Evolutionary conservation across 176 grass and related monocot species (phyloP), one percentile per base, ranked within the genome.

Genomic region (Paspalum notatum): DNA sequence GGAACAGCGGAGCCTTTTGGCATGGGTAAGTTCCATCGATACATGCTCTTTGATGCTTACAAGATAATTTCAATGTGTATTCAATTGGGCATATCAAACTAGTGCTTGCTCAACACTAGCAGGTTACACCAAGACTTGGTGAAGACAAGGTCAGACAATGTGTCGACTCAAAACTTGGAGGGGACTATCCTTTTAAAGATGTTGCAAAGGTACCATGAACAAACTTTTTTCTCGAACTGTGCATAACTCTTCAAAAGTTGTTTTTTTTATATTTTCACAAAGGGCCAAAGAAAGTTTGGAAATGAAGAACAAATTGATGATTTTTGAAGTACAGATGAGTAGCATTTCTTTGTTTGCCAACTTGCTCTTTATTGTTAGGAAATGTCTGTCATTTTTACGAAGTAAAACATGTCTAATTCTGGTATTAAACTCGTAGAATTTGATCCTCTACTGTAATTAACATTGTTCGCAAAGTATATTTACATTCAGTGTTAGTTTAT

Each of bases 111-210:
- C 54, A 82, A 89, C 38, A 11, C 14, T 58, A 55, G 49, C 92
- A 94, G 92, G 89, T 89, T 58, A 91, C 92, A 9, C 92, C 92
- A 70, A 91, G 89, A 60, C 86, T 94, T 48, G 91, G 92, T 63
- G 89, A 94, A 89, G 89, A 94, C 78, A 94, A 94, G 77, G 92
- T 91, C 42, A 91, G 86, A 68, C 92, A 94, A 63, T 94, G 92
- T 72, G 86, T 94, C 53, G 92, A 94, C 77, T 79, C 92, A 26
- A 94, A 86, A 83, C 92, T 94, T 82, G 86, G 77, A 52, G 92
- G 86, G 64, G 86, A 91, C 0, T 94, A 87, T 79, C 92, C 92
- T 84, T 86, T 89, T 46, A 94, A 94, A 79, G 86, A 89, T 67
- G 92, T 94, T 40, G 92, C 92, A 51, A 94, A 94, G 92, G 92